Evolutionary conservation across 495 filamentous ascomycete species (phyloP).

Genomic region (Cercophora samala): DNA sequence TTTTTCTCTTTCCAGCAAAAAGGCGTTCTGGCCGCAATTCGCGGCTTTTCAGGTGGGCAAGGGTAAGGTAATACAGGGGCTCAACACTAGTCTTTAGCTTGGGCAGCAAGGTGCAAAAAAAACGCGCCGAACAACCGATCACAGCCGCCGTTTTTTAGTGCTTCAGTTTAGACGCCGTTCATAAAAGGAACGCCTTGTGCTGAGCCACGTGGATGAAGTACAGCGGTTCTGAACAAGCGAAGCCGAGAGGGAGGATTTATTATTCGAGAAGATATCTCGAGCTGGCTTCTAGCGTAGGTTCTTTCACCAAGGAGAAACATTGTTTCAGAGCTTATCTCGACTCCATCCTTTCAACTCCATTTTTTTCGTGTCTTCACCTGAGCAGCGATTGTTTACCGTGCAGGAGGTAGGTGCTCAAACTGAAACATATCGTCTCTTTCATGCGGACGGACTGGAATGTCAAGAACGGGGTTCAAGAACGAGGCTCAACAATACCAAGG

Average conservation of each 20-base stretch:
- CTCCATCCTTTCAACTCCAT: not conserved
- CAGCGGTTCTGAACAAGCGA: not conserved
- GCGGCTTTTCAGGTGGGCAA: not conserved
- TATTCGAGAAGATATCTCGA: not conserved
- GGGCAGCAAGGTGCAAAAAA: not conserved
- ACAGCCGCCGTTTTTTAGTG: not conserved
- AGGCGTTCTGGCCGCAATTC: too few relatives aligned
- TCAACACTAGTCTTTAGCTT: not conserved
- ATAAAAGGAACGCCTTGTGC: too few relatives aligned
- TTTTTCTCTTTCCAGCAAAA: not conserved
- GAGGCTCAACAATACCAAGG: not conserved
- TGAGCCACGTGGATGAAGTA: not conserved
- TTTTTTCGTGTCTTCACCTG: too few relatives aligned
- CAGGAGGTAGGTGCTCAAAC: not conserved
- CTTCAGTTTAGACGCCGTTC: not conserved
- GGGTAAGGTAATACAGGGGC: not conserved
- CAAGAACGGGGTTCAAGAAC: too few relatives aligned
- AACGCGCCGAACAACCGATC: not conserved
- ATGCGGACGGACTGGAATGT: too few relatives aligned
- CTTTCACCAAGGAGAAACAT: not conserved
- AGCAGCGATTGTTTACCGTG: too few relatives aligned
- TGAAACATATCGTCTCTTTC: not conserved
- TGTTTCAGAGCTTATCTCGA: not conserved
- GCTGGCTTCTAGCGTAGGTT: not conserved
- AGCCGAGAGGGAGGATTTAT: not conserved